Percentiles rank a stretch among this genome's conserved stretches.
Evolutionary conservation across 2,329 filamentous ascomycete species (phyloP).

Genomic region (Chlorencoelia australis): DNA sequence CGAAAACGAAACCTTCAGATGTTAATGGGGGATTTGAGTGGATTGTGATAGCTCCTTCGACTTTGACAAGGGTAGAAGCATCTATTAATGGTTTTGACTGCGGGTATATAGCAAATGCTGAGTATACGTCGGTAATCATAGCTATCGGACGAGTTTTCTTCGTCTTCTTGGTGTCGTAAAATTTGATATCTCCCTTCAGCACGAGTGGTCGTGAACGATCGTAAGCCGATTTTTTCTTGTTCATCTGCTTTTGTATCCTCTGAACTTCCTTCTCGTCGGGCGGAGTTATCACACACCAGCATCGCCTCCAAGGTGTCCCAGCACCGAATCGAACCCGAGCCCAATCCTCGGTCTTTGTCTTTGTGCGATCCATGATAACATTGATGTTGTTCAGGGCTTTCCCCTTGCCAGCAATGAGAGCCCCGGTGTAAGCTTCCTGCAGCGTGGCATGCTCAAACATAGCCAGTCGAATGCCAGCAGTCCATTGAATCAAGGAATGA

Average conservation of each 20-base stretch:
- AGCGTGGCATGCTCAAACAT: slow-evolving; percentile 91
- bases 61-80: slow-evolving; percentile 84
- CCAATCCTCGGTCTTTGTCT: slow-evolving; percentile 79
- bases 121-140: slow-evolving; percentile 81
- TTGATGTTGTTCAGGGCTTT: slow-evolving; percentile 84
- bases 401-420: slow-evolving; percentile 89
- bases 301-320: slow-evolving; percentile 89
- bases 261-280: slow-evolving; percentile 88
- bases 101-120: slow-evolving; percentile 91
- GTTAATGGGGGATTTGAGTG: slow-evolving; percentile 68
- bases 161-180: slow-evolving; percentile 82
- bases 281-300: slow-evolving; percentile 90
- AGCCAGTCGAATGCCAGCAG: slow-evolving; percentile 80
- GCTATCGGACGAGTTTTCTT: slow-evolving; percentile 89
- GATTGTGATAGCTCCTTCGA: slow-evolving; percentile 84
- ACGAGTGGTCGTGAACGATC: slow-evolving; percentile 57
- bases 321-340: slow-evolving; percentile 90
- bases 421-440: slow-evolving; percentile 94
- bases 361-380: slow-evolving; percentile 73
- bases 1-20: slow-evolving; percentile 90
- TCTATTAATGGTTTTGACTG: slow-evolving; percentile 91
- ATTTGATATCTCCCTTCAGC: slow-evolving; percentile 83
- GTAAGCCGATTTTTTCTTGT: slow-evolving; percentile 76
- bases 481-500: slow-evolving; percentile 91
- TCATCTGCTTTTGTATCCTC: slow-evolving; percentile 71